Evolutionary conservation across 192 early-diverging fungal genomes (phyloP).

Genomic region (Dissophora globulifera): DNA sequence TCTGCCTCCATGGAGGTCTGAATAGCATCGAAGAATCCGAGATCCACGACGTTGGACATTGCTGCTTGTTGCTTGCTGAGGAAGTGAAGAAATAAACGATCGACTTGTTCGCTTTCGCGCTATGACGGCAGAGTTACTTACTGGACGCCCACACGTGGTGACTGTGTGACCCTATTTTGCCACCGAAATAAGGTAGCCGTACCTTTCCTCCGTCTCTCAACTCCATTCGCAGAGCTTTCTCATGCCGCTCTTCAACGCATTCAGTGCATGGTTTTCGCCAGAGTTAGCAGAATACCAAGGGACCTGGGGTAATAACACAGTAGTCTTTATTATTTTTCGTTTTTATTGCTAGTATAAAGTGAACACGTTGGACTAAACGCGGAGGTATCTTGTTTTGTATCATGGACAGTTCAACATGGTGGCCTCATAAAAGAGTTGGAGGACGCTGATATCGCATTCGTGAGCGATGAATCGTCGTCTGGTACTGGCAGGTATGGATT

Average conservation of each 20-base stretch:
- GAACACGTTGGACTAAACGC: too few species aligned
- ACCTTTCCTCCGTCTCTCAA: neutral
- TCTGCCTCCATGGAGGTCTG: conserved; percentile 49
- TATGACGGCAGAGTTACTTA: too few species aligned
- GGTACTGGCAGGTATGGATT: neutral
- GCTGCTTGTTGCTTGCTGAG: neutral
- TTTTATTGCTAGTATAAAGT: too few species aligned
- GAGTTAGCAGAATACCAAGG: conserved; percentile 15
- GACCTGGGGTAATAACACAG: conserved; percentile 19
- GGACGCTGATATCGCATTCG: conserved; percentile 39
- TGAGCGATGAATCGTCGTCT: conserved; percentile 11
- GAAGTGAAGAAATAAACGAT: neutral
- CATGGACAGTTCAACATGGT: conserved; percentile 32
- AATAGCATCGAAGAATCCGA: conserved; percentile 51
- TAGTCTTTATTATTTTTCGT: too few species aligned
- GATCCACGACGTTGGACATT: conserved; percentile 45
- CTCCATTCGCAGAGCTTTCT: neutral
- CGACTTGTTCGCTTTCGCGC: too few species aligned
- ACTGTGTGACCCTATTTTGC: neutral
- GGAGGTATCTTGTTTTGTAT: too few species aligned
- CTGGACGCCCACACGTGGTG: too few species aligned
- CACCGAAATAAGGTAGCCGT: too few species aligned
- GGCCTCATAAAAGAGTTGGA: conserved; percentile 7
- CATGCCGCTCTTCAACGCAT: conserved; percentile 16
- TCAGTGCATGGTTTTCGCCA: conserved; percentile 38